Percentiles rank a stretch among this genome's conserved stretches.
Evolutionary conservation across 768 basidiomycete species (phyloP).

Genomic region (Glaciozyma antarctica): DNA sequence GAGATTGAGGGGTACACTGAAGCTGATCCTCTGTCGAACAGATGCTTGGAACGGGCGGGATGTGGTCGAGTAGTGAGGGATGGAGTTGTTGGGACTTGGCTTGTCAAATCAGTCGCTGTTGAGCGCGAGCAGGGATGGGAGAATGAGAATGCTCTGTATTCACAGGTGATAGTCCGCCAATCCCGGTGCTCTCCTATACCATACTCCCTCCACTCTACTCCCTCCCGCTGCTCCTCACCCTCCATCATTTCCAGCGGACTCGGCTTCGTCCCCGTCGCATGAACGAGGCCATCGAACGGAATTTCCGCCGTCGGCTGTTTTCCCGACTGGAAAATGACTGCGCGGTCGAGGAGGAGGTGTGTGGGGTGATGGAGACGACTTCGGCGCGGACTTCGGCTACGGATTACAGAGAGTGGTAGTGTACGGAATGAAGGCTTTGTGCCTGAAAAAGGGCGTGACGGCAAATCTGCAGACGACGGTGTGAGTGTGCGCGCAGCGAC

Average conservation of each 20-base stretch:
- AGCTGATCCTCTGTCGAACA: no score
- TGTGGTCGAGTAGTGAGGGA: no score
- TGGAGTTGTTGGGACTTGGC: no score
- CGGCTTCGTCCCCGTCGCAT: constrained; percentile 49
- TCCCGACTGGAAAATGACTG: constrained; percentile 30
- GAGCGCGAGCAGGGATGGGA: no score
- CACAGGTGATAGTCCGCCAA: neutral
- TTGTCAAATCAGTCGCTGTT: no score
- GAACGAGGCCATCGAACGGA: constrained; percentile 52
- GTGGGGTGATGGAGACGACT: constrained; percentile 1
- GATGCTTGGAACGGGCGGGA: no score
- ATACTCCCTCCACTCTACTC: constrained; percentile 42
- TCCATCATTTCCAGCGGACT: constrained; percentile 29
- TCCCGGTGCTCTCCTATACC: constrained; percentile 16
- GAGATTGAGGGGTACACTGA: no score
- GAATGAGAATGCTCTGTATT: neutral
- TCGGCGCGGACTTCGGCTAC: constrained; percentile 13
- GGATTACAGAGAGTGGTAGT: constrained; percentile 9
- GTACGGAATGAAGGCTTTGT: constrained; percentile 60
- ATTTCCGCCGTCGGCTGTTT: constrained; percentile 37
- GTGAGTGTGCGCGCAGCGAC: neutral
- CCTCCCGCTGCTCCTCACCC: constrained; percentile 39
- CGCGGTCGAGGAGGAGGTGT: neutral
- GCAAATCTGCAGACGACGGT: constrained; percentile 47
- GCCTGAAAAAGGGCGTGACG: constrained; percentile 53